Evolutionary conservation across 2,329 filamentous ascomycete genomes (phyloP), one percentile per base, ranked within the genome.

Genomic region (Aspergillus sp.): DNA sequence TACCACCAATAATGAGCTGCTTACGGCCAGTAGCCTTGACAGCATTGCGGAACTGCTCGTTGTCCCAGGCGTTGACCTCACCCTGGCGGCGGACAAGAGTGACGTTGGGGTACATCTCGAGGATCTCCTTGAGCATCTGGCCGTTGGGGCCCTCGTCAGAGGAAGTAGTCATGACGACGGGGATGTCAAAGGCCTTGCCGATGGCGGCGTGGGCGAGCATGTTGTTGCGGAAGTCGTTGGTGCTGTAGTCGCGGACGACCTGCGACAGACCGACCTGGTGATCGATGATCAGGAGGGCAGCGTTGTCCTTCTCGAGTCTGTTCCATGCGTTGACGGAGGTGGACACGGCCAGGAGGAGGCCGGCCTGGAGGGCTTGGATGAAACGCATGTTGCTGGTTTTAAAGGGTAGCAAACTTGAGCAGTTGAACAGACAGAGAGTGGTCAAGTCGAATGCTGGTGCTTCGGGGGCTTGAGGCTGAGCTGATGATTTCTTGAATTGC

Each of bases 41-140:
- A 2, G 90, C 89, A 1, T 80, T 80, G 41, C 84, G 83, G 79
- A 93, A 92, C 0, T 90, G 85, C 3, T 82, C 67, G 68, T 91
- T 92, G 72, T 93, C 91, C 90, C 89, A 92, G 3, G 90, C 90
- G 71, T 92, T 85, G 69, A 93, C 89, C 71, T 93, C 88, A 45
- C 90, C 90, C 63, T 89, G 83, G 41, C 90, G 86, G 68, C 83
- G 81, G 71, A 93, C 85, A 11, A 91, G 78, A 0, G 90, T 85
- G 0, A 87, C 85, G 50, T 85, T 77, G 28, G 90, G 90, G 71
- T 91, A 88, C 84, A 88, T 84, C 13, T 87, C 82, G 5, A 85
- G 73, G 64, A 93, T 89, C 69, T 91, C 90, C 68, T 88, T 86
- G 9, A 89, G 87, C 1, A 92, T 78, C 1, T 84, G 86, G 1